A percentile compares a stretch with the other conserved stretches of the same genome.
Conservation (phyloP, 2,329 filamentous ascomycete species). For the Penicillium oxalicum region DNA sequence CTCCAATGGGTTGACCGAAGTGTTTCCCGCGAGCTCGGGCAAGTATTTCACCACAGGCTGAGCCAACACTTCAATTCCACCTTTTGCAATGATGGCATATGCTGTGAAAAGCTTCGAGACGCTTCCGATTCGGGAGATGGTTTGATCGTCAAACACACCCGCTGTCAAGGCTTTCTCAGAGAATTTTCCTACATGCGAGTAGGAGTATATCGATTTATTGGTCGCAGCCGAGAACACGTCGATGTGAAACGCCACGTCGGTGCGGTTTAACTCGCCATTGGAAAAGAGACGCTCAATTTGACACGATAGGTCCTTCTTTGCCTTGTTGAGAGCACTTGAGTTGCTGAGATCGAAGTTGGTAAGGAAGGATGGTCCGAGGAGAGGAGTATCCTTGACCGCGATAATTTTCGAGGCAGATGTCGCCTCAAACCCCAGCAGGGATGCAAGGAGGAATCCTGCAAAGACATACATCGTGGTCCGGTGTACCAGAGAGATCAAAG, state of each 20-base stretch:
- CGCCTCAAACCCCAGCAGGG: not conserved
- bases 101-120: slow-evolving; percentile 5
- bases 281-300: slow-evolving; percentile 3
- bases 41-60: slow-evolving; percentile 7
- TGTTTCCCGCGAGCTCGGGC: slow-evolving; percentile 5
- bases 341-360: slow-evolving; percentile 8
- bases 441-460: not conserved
- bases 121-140: slow-evolving; percentile 8
- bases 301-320: not conserved
- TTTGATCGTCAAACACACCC: slow-evolving; percentile 7
- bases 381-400: slow-evolving; percentile 3
- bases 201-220: slow-evolving; percentile 6
- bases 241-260: slow-evolving; percentile 4
- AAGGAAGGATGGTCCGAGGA: slow-evolving; percentile 7
- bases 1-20: not conserved
- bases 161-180: slow-evolving; percentile 1
- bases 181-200: slow-evolving; percentile 6
- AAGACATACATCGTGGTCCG: not conserved
- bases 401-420: slow-evolving; percentile 2
- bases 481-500: too few species aligned
- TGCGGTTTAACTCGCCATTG: slow-evolving; percentile 1
- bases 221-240: slow-evolving; percentile 9
- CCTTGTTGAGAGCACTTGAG: slow-evolving; percentile 1
- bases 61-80: slow-evolving; percentile 4
- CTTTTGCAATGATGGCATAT: slow-evolving; percentile 8